Base-by-base conservation (phyloP, 192 early-diverging fungal species). In the Backusella westeae region DNA sequence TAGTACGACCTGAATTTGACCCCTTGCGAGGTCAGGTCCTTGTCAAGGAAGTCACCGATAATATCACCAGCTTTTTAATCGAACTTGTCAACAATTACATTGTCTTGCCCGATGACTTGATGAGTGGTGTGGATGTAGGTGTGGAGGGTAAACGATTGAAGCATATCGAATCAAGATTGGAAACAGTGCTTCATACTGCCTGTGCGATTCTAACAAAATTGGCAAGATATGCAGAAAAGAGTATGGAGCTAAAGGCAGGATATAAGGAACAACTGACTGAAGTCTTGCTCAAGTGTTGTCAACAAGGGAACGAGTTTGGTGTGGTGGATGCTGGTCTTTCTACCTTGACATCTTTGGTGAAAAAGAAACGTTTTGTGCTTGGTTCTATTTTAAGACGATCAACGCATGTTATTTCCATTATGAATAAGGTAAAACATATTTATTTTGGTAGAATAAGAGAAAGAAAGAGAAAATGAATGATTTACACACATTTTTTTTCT, bases 251-350 rank as follows among this genome's bases (percentile, higher is more conserved):
- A 49, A 46, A 71, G 23, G 1, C 26, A 29, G 23, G 29, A 29
- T 14, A 63, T 12, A 63, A 66, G 15, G 66, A 69, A 6, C 72
- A 49, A 46, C 7, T 75, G 8, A 53, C 74, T 6, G 1, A 72
- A 15, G 56, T 65, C 4, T 73, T 83, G 32, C 21, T 85, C 3
- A 80, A 80, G 66, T 82, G 81, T 36, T 77, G 84, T 41, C 74
- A 81, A 23, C 77, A 80, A 67, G 67, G 73, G 0, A 41, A 75
- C 2, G 82, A 82, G 8, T 89, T 89, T 81, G 80, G 81, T 38
- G 83, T 85, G 5, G 81, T 87, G 2, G 86, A 89, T 69, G 82
- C 88, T 21, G 69, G 83, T 38, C 63, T 87, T 1, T 83, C 86
- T 21, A 86, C 86, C 0, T 67, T 89, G 63, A 68, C 85, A 3